Evolutionary conservation across 495 filamentous ascomycete species (phyloP), one percentile per base, ranked within the genome.

Genomic region (Podospora tetraspora): DNA sequence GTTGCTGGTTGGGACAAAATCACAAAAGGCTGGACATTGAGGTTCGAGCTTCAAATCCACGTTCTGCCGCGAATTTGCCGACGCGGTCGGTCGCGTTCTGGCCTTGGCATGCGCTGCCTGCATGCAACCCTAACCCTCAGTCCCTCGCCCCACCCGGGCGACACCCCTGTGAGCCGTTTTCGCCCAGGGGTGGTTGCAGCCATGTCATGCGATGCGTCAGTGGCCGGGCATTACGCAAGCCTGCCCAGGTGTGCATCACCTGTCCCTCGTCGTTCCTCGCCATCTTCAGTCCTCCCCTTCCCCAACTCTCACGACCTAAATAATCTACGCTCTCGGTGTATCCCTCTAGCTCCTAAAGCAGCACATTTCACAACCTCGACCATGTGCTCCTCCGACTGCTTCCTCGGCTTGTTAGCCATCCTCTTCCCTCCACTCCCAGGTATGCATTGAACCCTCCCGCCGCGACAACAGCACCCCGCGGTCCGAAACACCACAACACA

Each of bases 351-450:
- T 23, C 21, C n/a, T 11, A 24, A 27, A 9, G 1, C 61, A 37
- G 61, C 62, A 64, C 34, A n/a, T 22, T 34, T 10, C 7, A 52
- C 37, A 56, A 21, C 29, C 32, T 29, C 64, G 9, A 52, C 56
- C 23, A 82, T 83, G 81, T 92, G 92, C 81, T 88, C 90, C 66
- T 74, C 83, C 66, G 95, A 99, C 81, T 84, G 92, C 70, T 97
- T 98, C 80, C 89, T 99, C 72, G 92, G 86, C 77, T 75, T 97
- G 34, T 79, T 99, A 72, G 92, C 94, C 72, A 85, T 98, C 74
- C 86, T 99, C 76, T 98, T 99, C 82, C 95, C 95, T 16, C 95
- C 95, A 30, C 84, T 99, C 66, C 86, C 93, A 71, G 94, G 94
- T 95, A 86, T 73, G 89, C 82, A 43, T 6, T 6, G 16, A n/a